These are phyloP conservation scores for Nyctanthes arbortristis DNA, from an alignment of 257 asterid genomes.

Conservation along the genomic window DNA sequence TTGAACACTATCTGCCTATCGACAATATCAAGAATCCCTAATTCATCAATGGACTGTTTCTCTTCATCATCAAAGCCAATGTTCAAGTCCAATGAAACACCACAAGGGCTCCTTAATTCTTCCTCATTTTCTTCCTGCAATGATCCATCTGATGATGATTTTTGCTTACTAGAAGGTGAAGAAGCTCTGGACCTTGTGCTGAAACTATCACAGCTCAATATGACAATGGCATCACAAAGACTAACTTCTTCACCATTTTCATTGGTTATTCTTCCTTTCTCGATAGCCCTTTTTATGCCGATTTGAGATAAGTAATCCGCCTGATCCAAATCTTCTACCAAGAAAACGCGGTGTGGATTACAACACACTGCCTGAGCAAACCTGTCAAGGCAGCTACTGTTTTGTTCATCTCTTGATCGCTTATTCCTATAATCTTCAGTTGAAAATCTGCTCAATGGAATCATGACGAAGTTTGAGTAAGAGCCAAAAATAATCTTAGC, in stretches of 20 bases:
- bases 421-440: slow-evolving; percentile 42
- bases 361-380: slow-evolving; percentile 39
- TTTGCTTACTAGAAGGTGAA: slow-evolving; percentile 43
- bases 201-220: slow-evolving; percentile 56
- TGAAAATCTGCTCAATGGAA: slow-evolving; percentile 48
- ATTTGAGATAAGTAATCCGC: slow-evolving; percentile 45
- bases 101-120: slow-evolving; percentile 21
- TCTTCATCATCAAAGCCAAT: slow-evolving; percentile 40
- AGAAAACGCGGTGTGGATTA: slow-evolving; percentile 70
- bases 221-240: slow-evolving; percentile 65
- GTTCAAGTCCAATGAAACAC: slow-evolving; percentile 61
- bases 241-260: slow-evolving; percentile 54
- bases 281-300: slow-evolving; percentile 55
- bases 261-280: slow-evolving; percentile 45
- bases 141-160: slow-evolving; percentile 13
- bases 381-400: slow-evolving; percentile 44
- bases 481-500: slow-evolving; percentile 79
- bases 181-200: slow-evolving; percentile 43
- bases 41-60: slow-evolving; percentile 34
- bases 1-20: slow-evolving; percentile 60
- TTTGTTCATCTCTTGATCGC: slow-evolving; percentile 60
- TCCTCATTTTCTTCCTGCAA: slow-evolving; percentile 2
- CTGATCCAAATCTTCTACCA: slow-evolving; percentile 60
- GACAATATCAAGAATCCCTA: slow-evolving; percentile 61
- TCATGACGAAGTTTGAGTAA: slow-evolving; percentile 38